Evolutionary conservation across 1,284 basidiomycete species (phyloP), one percentile per base, ranked within the genome.

Genomic region (Apiotrichum gamsii): DNA sequence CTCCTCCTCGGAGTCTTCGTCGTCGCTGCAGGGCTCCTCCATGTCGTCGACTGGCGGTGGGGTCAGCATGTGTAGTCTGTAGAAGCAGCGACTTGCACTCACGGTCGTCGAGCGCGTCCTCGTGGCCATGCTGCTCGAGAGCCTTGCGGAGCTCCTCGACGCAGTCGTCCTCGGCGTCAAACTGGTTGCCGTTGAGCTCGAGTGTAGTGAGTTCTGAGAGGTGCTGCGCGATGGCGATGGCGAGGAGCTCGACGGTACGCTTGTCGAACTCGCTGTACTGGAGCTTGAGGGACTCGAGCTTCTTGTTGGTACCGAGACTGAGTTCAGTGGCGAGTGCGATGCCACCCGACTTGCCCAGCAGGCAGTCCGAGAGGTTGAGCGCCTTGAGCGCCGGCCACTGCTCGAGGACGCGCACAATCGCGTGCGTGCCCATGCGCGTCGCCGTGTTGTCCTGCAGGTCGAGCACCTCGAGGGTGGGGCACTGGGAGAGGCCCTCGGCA

Each of bases 381-480:
- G 78, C 80, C 38, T 78, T 77, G 29, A 98, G 77, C 5, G 77
- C 69, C 0, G 82, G 82, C 85, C 87, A 97, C 14, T 77, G 75
- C 18, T 74, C 67, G 32, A 97, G 73, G 2, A 84, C 80, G 28
- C 77, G 76, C 5, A 87, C 82, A 76, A 95, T 84, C 9, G 86
- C 85, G 45, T 81, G 70, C 20, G 82, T 80, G 20, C 84, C 90
- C 37, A 81, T 79, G 35, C 75, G 69, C 20, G 87, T 89, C 59
- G 91, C 89, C 0, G 91, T 93, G 74, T 98, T 98, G 73, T 98
- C 94, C 72, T 96, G 90, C 43, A 98, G 74, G 75, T 98, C 93
- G 61, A 98, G 80, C 52, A 84, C 75, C 65, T 84, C 78, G 47
- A 98, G 76, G 39, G 76, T 74, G 1, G 77, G 73, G 67, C 86